These are phyloP conservation scores for Pisolithus marmoratus DNA, from an alignment of 768 basidiomycete species.

Conservation along the genomic window DNA sequence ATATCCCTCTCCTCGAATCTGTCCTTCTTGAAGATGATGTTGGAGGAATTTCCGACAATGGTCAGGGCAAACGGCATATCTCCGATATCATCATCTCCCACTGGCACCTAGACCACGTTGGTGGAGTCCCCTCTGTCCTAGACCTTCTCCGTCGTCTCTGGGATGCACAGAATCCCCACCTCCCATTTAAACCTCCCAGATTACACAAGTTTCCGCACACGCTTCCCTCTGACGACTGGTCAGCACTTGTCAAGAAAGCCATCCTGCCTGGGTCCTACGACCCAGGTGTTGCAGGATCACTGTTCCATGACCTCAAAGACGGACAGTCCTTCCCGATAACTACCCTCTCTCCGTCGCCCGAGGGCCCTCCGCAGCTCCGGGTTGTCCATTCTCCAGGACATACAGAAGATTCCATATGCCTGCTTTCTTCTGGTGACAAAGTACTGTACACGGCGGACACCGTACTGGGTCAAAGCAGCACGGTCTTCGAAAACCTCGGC, in stretches of 20 bases:
- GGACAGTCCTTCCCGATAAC: conserved; percentile 44
- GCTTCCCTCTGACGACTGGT: conserved; percentile 20
- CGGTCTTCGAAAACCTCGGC: conserved; percentile 81
- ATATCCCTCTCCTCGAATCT: conserved; percentile 59
- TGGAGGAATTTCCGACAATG: conserved; percentile 18
- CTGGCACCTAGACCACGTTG: conserved; percentile 83
- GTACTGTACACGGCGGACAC: conserved; percentile 89
- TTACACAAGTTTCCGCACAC: conserved; percentile 67
- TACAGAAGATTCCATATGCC: conserved; percentile 77
- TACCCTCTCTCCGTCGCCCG: background rate
- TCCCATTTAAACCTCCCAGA: conserved; percentile 58
- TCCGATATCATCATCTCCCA: conserved; percentile 93
- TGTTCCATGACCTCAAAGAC: conserved; percentile 57
- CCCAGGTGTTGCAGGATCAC: conserved; percentile 34
- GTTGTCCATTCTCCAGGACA: conserved; percentile 89
- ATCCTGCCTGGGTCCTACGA: conserved; percentile 39
- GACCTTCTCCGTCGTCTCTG: conserved; percentile 59
- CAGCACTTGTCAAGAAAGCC: conserved; percentile 35
- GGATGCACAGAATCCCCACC: conserved; percentile 40
- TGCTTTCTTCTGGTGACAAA: conserved; percentile 62
- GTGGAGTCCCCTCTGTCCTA: conserved; percentile 70
- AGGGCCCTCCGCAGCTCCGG: conserved; percentile 32
- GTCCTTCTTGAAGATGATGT: conserved; percentile 39
- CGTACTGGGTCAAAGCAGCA: conserved; percentile 84
- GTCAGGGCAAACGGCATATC: conserved; percentile 35